phyloP scores from a whole-genome alignment of 2,329 filamentous ascomycete species.

The Gnomoniopsis sp. region DNA sequence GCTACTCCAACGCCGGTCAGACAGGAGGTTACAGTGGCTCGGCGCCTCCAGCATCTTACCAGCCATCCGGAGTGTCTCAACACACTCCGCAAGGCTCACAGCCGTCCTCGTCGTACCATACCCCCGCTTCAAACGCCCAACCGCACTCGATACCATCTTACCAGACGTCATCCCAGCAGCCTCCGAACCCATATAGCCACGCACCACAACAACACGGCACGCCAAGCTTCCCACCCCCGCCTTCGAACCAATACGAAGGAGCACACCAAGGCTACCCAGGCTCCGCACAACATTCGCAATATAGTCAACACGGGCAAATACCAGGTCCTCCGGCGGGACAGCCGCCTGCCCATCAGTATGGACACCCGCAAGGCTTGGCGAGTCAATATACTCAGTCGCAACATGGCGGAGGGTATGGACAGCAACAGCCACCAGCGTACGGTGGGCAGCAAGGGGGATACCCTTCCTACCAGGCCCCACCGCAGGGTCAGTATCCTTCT shows the following conservation, averaged over 20 bases:
- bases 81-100: slow-evolving; percentile 24
- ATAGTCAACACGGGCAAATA: slow-evolving; percentile 22
- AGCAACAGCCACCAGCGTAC: slow-evolving; percentile 9
- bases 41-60: slow-evolving; percentile 61
- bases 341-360: slow-evolving; percentile 20
- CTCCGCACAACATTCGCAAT: slow-evolving; percentile 12
- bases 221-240: slow-evolving; percentile 16
- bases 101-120: slow-evolving; percentile 18
- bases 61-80: slow-evolving; percentile 28
- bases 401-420: slow-evolving; percentile 8
- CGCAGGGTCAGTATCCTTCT: slow-evolving; percentile 24
- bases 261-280: slow-evolving; percentile 14
- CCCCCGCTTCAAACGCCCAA: slow-evolving; percentile 18
- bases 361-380: not conserved
- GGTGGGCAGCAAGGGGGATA: slow-evolving; percentile 22
- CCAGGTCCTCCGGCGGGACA: slow-evolving; percentile 22
- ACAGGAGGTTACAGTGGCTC: slow-evolving; percentile 58
- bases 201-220: slow-evolving; percentile 25
- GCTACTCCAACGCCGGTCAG: slow-evolving; percentile 56
- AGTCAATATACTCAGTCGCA: slow-evolving; percentile 22
- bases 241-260: slow-evolving; percentile 11
- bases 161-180: slow-evolving; percentile 6
- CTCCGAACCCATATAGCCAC: slow-evolving; percentile 20
- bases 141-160: slow-evolving; percentile 24
- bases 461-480: slow-evolving; percentile 21